phyloP scores from a whole-genome alignment of 345 rosid genomes.

The Murraya koenigii region DNA sequence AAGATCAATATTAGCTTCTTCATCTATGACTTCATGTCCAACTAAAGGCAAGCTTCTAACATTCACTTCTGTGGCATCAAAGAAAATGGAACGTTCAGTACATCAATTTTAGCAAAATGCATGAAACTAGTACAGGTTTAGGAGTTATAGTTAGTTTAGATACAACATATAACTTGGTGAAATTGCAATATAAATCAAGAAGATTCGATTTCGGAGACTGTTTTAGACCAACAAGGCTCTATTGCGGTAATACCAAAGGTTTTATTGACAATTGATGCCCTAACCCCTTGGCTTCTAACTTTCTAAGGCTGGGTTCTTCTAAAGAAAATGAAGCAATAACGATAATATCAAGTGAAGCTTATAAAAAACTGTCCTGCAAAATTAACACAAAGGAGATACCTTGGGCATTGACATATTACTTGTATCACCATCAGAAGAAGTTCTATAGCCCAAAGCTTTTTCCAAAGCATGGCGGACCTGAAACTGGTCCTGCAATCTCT shows the following conservation, averaged over 20 bases:
- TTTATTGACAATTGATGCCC: background rate
- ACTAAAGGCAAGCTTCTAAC: background rate
- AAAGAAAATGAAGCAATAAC: background rate
- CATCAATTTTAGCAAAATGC: background rate
- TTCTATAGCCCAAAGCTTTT: constrained; percentile 72
- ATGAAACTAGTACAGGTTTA: background rate
- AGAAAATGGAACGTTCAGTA: background rate
- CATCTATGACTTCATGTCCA: background rate
- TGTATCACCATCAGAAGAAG: constrained; percentile 36
- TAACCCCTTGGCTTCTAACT: background rate
- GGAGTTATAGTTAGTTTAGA: background rate
- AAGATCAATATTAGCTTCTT: constrained; percentile 9
- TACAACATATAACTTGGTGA: background rate
- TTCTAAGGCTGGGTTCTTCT: background rate
- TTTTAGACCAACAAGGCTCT: background rate
- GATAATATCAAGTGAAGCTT: background rate
- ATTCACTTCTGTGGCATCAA: background rate
- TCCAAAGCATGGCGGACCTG: constrained; percentile 72
- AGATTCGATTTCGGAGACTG: background rate
- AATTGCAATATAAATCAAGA: background rate
- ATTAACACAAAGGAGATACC: constrained; percentile 37
- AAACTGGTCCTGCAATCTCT: constrained; percentile 74
- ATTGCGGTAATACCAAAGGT: background rate
- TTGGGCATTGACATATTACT: constrained; percentile 52
- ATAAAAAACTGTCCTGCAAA: constrained; percentile 2